Evolutionary conservation across 225 moss, liverwort and hornwort species (phyloP), one percentile per base, ranked within the genome.

Genomic region (Physcomitrellopsis africana): DNA sequence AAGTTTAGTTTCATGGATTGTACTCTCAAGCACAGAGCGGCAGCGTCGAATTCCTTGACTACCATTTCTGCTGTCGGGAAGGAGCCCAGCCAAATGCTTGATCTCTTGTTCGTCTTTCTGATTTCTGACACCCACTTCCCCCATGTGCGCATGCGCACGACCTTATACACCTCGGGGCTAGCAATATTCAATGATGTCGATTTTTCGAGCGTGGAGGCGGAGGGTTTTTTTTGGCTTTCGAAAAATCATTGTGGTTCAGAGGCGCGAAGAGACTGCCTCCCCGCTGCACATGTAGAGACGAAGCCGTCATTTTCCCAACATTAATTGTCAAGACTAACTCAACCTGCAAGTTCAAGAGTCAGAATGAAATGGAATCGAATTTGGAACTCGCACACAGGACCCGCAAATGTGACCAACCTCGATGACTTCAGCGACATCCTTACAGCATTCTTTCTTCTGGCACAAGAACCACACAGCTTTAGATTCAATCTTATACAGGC

Each of bases 41-140:
- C 75, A 24, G 80, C 70, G 24, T 80, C 80, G 70, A 70, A 80
- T 0, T 75, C 80, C 18, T 54, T 69, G 18, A 75, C 80, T 3
- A 75, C 80, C 75, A 75, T 80, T 64, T 80, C 80, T 11, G 80
- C 68, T 0, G 75, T 76, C n/a, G 75, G 67, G 48, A 80, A 75
- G 23, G 80, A 80, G 15, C 80, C 80, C 47, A 80, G 15, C 80
- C 75, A 80, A 56, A 80, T 80, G 37, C 80, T 63, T 17, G 80
- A 75, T 4, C 75, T 63, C 48, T 80, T 80, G 51, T 80, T 80
- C 8, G 75, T 70, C 47, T 80, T 75, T 58, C 75, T 74, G 58
- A 80, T 80, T 49, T 80, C 80, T 9, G 80, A 75, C 12, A 80
- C 80, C 80, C 80, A 80, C 62, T 80, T 80, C 16, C 75, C 75